Evolutionary conservation across 2,329 filamentous ascomycete species (phyloP), one percentile per base, ranked within the genome.

Genomic region (Epichloe glyceriae): DNA sequence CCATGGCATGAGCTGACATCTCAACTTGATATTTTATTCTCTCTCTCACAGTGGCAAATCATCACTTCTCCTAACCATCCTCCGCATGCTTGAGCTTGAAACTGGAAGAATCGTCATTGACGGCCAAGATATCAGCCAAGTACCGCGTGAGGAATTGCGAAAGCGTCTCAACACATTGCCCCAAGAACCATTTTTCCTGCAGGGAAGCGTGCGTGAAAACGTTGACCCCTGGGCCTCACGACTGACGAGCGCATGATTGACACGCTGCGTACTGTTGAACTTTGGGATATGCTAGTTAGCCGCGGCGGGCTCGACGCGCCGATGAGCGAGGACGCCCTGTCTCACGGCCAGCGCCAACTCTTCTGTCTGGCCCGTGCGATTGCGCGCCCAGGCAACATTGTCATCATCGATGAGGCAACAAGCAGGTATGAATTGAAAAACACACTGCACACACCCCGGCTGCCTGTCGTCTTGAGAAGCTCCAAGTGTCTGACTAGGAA

Each of bases 111-210:
- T 79, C 14, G 59, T 53, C 1, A 64, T 79, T 10, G 75, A 78
- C 50, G 67, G 64, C 2, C 51, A 74, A 1, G 67, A 74, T 42
- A 55, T 64, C 10, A 52, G 57, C 2, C 55, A 45, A 0, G 37
- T 65, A 1, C 53, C 57, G 0, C 56, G 60, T 5, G 51, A 60
- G 6, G 50, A 52, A 5, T 44, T 67, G 1, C 58, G 64, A 0
- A 47, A 54, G 0, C 52, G 60, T 1, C 60, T 79, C 6, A 69
- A 70, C 33, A 67, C 67, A 1, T 60, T 78, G 1, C 70, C 76
- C 0, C 76, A 80, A 61, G 74, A 79, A 44, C 66, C 73, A 0
- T 70, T 76, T 52, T 68, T 76, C 19, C 60, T 79, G 4, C 67
- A 67, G 1, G 74, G 72, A 1, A 73, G 62, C 0, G 61, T 80